Percentiles rank a stretch among this genome's conserved stretches.
These are phyloP conservation scores for Cicer arietinum DNA, from an alignment of 306 rosid genomes.

Conservation along the genomic window DNA sequence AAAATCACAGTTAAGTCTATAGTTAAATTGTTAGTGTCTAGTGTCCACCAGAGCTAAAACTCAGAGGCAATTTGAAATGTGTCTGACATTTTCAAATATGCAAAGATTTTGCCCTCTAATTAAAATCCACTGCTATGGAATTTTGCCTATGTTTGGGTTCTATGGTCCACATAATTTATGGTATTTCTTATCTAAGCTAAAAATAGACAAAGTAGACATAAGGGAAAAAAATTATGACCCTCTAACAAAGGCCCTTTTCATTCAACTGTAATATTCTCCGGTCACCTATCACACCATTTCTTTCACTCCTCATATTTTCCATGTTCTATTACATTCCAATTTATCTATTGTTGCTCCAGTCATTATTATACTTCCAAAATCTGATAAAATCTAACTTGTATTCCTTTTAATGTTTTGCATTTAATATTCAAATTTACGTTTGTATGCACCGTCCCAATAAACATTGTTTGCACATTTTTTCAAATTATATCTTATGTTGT, in stretches of 20 bases:
- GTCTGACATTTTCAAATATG: slow-evolving; percentile 40
- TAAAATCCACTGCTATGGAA: slow-evolving; percentile 52
- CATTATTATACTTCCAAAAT: slow-evolving; percentile 33
- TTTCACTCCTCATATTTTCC: slow-evolving; percentile 47
- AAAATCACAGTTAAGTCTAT: slow-evolving; percentile 13
- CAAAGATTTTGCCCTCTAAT: slow-evolving; percentile 43
- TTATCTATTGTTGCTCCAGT: slow-evolving; percentile 25
- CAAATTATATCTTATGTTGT: too few relatives aligned
- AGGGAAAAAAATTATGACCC: slow-evolving; percentile 61
- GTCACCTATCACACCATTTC: slow-evolving; percentile 51
- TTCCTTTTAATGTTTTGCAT: slow-evolving; percentile 4
- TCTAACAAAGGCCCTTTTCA: slow-evolving; percentile 60
- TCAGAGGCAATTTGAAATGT: slow-evolving; percentile 26
- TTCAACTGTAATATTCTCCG: slow-evolving; percentile 68
- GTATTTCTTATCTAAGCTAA: slow-evolving; percentile 49
- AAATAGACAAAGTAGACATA: slow-evolving; percentile 47
- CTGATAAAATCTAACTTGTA: slow-evolving; percentile 44
- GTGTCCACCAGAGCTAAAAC: slow-evolving; percentile 28
- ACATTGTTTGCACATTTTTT: too few relatives aligned
- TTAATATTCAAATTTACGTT: neutral
- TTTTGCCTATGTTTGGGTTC: slow-evolving; percentile 52
- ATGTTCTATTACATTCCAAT: slow-evolving; percentile 40
- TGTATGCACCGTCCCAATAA: too few relatives aligned
- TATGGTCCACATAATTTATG: slow-evolving; percentile 70
- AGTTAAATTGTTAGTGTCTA: neutral